A percentile compares a stretch with the other conserved stretches of the same genome.
Conservation (phyloP, 1,139 yeast species). For the Saccharomycopsis hybrid region DNA sequence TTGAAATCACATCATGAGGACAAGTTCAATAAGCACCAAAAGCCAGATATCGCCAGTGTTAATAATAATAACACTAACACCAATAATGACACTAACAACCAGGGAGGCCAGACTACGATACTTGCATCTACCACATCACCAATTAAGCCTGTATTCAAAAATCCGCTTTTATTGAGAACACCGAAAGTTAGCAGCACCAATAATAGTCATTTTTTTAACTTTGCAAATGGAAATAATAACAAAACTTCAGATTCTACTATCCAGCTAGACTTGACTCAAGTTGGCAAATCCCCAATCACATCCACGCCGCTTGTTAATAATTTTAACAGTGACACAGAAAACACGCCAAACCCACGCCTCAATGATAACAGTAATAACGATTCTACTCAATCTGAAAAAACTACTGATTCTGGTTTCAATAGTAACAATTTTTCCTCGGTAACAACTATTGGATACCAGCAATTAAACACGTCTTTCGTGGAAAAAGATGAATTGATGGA, state of each 20-base stretch:
- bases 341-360: no score
- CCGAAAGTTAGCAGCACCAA: constrained; percentile 1
- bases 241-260: constrained; percentile 15
- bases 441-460: constrained; percentile 2
- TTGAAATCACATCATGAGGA: not conserved
- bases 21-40: not conserved
- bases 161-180: constrained; percentile 6
- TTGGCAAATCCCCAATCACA: constrained; percentile 14
- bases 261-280: constrained; percentile 17
- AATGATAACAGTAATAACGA: not conserved
- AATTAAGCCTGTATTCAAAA: not conserved
- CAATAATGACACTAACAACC: no score
- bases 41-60: not conserved
- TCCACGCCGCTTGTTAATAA: constrained; percentile 15
- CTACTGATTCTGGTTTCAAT: not conserved
- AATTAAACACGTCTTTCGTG: constrained; percentile 5
- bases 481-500: constrained; percentile 12
- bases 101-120: no score
- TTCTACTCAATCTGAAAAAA: not conserved
- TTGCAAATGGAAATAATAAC: not conserved
- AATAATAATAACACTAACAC: not conserved
- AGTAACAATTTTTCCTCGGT: not conserved
- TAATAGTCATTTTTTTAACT: not conserved
- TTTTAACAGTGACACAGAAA: not conserved
- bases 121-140: constrained; percentile 3